Base-by-base conservation (phyloP, 2,329 filamentous ascomycete species). In the Seiridium cupressi region DNA sequence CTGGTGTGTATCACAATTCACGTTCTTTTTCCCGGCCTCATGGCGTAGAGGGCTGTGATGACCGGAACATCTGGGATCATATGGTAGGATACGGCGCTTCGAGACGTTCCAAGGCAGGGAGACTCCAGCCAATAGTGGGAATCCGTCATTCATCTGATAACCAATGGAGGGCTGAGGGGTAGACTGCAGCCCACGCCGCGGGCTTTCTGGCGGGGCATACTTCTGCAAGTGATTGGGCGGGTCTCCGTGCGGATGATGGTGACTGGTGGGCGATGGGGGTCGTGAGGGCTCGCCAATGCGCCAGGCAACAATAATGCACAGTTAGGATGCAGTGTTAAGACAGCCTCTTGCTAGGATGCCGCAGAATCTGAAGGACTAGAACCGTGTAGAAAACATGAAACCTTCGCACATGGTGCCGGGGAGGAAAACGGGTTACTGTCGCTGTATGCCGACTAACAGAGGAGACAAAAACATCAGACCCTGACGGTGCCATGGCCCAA, bases 61-160 rank as follows among this genome's bases (percentile, higher is more conserved):
- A 58, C 40, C 13, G 38, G 49, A 53, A 35, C 49, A 53, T 53
- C 49, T 57, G 40, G 46, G 55, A 49, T 46, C 55, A 44, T 32
- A 18, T 58, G 59, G 65, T 61, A 63, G 65, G 63, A 63, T 68
- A 66, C 51, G 56, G 66, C 66, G 66, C 66, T 68, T 68, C 62
- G 58, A 62, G 53, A 61, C 57, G 62, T 51, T 51, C 55, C 34
- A 18, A 57, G 32, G 32, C 38, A 51, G 32, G 60, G 64, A 62
- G 63, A 59, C 36, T 38, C 44, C 58, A 51, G 9, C 66, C 64
- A 68, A 68, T 68, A 53, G 49, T 35, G 51, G 61, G 5, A 32
- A 62, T 58, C 65, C 61, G 10, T 42, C 13, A 44, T 42, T 57
- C 60, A 44, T 60, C 54, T 51, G 38, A 40, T 13, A 40, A 26